These are phyloP conservation scores for Fraxinus angustifolia DNA, from an alignment of 305 asterid genomes.

Conservation along the genomic window DNA sequence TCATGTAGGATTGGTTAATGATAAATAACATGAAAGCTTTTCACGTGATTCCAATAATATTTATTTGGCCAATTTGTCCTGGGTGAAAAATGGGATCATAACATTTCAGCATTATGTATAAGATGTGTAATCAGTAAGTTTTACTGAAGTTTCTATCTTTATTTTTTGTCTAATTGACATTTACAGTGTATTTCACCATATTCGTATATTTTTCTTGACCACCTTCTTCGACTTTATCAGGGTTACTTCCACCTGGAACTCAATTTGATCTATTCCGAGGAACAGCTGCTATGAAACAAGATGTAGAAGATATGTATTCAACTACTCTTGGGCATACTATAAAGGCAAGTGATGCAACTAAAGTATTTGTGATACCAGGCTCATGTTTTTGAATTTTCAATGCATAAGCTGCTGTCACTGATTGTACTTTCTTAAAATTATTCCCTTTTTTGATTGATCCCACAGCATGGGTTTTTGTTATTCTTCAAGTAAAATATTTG, in stretches of 20 bases:
- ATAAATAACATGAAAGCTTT: slow-evolving; percentile 1
- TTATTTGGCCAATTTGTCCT: background rate
- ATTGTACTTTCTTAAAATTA: background rate
- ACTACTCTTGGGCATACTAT: slow-evolving; percentile 88
- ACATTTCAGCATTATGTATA: slow-evolving; percentile 4
- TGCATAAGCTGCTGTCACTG: background rate
- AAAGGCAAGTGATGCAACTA: slow-evolving; percentile 46
- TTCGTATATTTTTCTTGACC: background rate
- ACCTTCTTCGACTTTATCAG: slow-evolving; percentile 37
- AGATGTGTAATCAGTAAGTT: slow-evolving; percentile 3
- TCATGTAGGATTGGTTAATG: slow-evolving; percentile 2
- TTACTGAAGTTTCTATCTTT: slow-evolving; percentile 3
- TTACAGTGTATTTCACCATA: background rate
- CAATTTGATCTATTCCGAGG: slow-evolving; percentile 96
- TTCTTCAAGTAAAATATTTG: background rate
- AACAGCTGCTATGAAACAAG: slow-evolving; percentile 99
- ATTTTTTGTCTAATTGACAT: slow-evolving; percentile 9
- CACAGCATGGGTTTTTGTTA: background rate
- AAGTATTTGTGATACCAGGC: background rate
- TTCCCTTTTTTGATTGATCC: background rate
- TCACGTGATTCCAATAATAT: background rate
- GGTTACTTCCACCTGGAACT: slow-evolving; percentile 97
- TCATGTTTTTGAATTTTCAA: background rate
- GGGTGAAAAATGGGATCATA: background rate
- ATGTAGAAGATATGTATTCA: slow-evolving; percentile 87